Percentiles rank a stretch among this genome's conserved stretches.
phyloP scores from a whole-genome alignment of 306 rosid species.

The Alnus glutinosa region DNA sequence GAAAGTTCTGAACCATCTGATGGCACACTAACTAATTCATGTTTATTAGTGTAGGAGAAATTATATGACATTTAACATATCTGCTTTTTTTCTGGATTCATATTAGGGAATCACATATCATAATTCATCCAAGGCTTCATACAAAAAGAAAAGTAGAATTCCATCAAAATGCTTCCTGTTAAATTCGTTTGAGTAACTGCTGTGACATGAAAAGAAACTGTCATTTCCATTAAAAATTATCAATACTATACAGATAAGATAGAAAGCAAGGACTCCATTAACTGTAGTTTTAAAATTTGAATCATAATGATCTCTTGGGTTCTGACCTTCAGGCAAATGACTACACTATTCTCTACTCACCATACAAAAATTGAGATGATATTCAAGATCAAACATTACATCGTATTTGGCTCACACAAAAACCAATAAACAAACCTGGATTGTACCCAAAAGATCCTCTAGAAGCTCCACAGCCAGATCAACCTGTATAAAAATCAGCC shows the following conservation, averaged over 20 bases:
- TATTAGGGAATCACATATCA: not conserved
- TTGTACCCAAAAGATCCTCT: slow-evolving; percentile 88
- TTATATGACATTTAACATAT: not conserved
- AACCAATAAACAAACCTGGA: slow-evolving; percentile 56
- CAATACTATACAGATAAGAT: not conserved
- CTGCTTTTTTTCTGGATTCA: not conserved
- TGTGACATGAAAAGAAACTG: not conserved
- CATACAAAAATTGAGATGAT: not conserved
- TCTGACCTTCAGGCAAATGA: slow-evolving; percentile 4
- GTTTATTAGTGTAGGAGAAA: not conserved
- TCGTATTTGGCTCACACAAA: slow-evolving; percentile 6
- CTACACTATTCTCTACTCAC: slow-evolving; percentile 1
- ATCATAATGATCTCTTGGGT: not conserved
- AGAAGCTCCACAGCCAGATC: slow-evolving; percentile 89
- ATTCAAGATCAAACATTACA: slow-evolving; percentile 4
- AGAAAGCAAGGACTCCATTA: not conserved
- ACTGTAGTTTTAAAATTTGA: not conserved
- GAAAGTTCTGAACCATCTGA: not conserved
- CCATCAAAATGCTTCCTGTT: not conserved
- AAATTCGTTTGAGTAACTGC: not conserved
- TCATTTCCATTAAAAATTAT: too few species aligned
- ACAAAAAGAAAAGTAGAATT: not conserved
- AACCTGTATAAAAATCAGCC: slow-evolving; percentile 51
- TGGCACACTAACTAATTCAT: not conserved
- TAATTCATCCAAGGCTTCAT: not conserved